Evolutionary conservation across 805 yeast species (phyloP).

Genomic region (Candida parachauliodes): DNA sequence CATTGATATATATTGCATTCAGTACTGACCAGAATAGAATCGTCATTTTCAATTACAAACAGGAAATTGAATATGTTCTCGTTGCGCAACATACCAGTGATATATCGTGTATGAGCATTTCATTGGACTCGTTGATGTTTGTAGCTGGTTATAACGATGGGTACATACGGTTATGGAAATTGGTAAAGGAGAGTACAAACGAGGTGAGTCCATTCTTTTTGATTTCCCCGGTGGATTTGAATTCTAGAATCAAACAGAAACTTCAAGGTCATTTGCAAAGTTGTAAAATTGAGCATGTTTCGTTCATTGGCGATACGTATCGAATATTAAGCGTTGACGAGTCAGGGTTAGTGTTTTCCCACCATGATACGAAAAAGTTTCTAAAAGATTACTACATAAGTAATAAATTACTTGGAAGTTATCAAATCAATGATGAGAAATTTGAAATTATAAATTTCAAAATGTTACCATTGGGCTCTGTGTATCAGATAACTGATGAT

Average conservation of each 20-base stretch:
- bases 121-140: constrained; percentile 65
- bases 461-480: constrained; percentile 59
- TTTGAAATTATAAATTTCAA: constrained; percentile 29
- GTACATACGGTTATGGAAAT: constrained; percentile 64
- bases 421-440: constrained; percentile 20
- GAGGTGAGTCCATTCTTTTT: constrained; percentile 51
- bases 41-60: constrained; percentile 66
- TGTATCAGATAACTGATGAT: constrained; percentile 50
- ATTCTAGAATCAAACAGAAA: constrained; percentile 21
- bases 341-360: constrained; percentile 51
- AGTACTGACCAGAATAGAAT: constrained; percentile 72
- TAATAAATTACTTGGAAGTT: constrained; percentile 49
- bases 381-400: constrained; percentile 48
- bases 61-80: constrained; percentile 47
- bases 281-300: constrained; percentile 21
- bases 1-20: constrained; percentile 44
- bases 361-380: constrained; percentile 58
- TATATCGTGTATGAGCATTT: constrained; percentile 40
- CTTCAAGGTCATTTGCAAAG: constrained; percentile 27
- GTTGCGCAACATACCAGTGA: constrained; percentile 33
- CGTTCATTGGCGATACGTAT: constrained; percentile 25
- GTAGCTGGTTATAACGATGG: constrained; percentile 73
- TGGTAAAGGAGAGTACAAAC: constrained; percentile 26
- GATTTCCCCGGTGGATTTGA: constrained; percentile 22
- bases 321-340: constrained; percentile 31